Conservation (phyloP, 305 asterid genomes). For the Solanum hybrid region DNA sequence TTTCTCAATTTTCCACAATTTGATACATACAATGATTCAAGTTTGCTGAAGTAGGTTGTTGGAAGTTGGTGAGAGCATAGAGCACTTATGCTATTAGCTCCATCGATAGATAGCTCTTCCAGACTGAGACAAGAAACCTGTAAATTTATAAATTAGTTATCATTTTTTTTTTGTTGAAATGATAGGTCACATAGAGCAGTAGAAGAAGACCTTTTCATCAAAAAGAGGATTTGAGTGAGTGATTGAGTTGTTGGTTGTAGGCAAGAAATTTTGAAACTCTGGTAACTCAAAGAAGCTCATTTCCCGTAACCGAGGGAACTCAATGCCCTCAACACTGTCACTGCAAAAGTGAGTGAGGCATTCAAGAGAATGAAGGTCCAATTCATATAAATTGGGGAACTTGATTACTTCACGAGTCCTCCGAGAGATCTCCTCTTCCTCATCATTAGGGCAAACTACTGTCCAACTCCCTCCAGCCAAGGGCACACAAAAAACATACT, state of each 20-base stretch:
- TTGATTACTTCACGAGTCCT: neutral
- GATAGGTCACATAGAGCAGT: neutral
- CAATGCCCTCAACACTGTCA: neutral
- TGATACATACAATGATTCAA: neutral
- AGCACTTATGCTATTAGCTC: neutral
- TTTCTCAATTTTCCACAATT: neutral
- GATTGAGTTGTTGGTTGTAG: neutral
- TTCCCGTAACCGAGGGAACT: neutral
- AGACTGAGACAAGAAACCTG: neutral
- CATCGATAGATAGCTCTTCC: neutral
- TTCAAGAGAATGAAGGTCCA: neutral
- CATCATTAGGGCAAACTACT: neutral
- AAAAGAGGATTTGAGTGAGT: neutral
- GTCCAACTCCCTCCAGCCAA: neutral
- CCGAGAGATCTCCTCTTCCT: neutral
- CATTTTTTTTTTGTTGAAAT: neutral
- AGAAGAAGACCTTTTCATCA: neutral
- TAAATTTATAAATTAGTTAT: too few relatives aligned
- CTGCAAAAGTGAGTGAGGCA: neutral
- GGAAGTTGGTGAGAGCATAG: neutral
- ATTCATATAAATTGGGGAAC: neutral
- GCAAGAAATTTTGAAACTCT: neutral
- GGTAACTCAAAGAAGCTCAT: neutral
- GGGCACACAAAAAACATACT: neutral
- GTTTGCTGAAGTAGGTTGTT: neutral